A percentile compares a stretch with the other conserved stretches of the same genome.
Evolutionary conservation across 2,329 filamentous ascomycete species (phyloP).

Genomic region (Neonectria faginata): DNA sequence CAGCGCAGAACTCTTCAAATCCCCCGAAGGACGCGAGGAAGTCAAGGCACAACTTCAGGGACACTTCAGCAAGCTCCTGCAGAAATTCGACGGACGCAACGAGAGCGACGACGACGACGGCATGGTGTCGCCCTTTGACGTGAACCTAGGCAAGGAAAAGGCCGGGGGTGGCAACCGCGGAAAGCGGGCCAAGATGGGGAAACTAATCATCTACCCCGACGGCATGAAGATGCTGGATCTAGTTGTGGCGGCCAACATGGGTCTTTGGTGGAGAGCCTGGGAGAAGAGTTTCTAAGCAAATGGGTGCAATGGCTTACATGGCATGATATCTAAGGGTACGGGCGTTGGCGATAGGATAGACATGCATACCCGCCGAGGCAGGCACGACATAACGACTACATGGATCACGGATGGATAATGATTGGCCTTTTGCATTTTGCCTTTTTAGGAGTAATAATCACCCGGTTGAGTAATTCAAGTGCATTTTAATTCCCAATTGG

Average conservation of each 20-base stretch:
- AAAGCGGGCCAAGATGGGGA: constrained; percentile 91
- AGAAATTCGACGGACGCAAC: constrained; percentile 46
- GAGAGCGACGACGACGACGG: constrained; percentile 52
- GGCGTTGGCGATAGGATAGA: constrained; percentile 26
- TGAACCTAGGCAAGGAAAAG: constrained; percentile 82
- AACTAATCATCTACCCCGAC: constrained; percentile 89
- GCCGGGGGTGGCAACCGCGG: constrained; percentile 89
- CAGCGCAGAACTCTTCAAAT: constrained; percentile 61
- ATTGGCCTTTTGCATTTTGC: not conserved
- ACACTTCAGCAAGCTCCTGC: constrained; percentile 58
- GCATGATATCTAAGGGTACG: constrained; percentile 24
- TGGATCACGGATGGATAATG: constrained; percentile 18
- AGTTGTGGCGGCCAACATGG: constrained; percentile 89
- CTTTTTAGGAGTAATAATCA: not conserved
- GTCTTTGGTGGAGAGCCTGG: constrained; percentile 93
- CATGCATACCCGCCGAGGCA: constrained; percentile 31
- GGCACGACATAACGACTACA: constrained; percentile 28
- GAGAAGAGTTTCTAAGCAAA: constrained; percentile 62
- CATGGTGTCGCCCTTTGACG: constrained; percentile 65
- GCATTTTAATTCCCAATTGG: not conserved
- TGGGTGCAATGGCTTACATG: constrained; percentile 19
- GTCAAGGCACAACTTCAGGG: constrained; percentile 54
- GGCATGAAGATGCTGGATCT: constrained; percentile 96
- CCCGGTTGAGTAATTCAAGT: not conserved
- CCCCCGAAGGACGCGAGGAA: constrained; percentile 49